phyloP scores from a whole-genome alignment of 2,329 filamentous ascomycete genomes.

The Pestalotiopsis sp. region DNA sequence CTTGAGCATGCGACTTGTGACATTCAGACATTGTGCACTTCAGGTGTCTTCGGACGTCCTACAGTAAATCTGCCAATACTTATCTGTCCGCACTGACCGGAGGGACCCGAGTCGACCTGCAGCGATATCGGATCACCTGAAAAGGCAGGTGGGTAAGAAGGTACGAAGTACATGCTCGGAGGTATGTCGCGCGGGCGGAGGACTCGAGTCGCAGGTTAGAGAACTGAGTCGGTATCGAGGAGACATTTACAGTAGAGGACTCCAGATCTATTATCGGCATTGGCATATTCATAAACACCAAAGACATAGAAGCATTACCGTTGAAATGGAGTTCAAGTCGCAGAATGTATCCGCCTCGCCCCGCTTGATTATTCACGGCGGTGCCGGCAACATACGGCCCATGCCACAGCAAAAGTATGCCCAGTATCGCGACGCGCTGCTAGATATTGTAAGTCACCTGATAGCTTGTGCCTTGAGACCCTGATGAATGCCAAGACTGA shows the following conservation, averaged over 20 bases:
- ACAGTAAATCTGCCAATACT: background rate
- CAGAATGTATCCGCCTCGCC: conserved; percentile 43
- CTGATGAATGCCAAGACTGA: conserved; percentile 6
- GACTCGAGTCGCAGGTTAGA: background rate
- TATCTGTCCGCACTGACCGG: background rate
- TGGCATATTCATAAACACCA: background rate
- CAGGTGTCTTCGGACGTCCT: background rate
- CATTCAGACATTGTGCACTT: background rate
- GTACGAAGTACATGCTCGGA: too few species aligned
- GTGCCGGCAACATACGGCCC: conserved; percentile 70
- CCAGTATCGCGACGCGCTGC: conserved; percentile 61
- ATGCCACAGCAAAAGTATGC: conserved; percentile 61
- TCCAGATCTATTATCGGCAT: background rate
- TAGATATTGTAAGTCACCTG: conserved; percentile 56
- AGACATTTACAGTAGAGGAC: background rate
- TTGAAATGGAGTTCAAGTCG: conserved; percentile 44
- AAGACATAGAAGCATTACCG: background rate
- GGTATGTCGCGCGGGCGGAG: background rate
- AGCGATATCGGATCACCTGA: conserved; percentile 4
- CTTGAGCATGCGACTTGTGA: too few species aligned
- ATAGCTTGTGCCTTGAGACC: too few species aligned
- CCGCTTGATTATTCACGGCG: conserved; percentile 71
- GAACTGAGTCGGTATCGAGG: background rate
- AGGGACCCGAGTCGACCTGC: background rate
- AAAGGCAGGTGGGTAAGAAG: background rate